Conservation (phyloP, 169 alveolate species). For the Fabrea salina region DNA sequence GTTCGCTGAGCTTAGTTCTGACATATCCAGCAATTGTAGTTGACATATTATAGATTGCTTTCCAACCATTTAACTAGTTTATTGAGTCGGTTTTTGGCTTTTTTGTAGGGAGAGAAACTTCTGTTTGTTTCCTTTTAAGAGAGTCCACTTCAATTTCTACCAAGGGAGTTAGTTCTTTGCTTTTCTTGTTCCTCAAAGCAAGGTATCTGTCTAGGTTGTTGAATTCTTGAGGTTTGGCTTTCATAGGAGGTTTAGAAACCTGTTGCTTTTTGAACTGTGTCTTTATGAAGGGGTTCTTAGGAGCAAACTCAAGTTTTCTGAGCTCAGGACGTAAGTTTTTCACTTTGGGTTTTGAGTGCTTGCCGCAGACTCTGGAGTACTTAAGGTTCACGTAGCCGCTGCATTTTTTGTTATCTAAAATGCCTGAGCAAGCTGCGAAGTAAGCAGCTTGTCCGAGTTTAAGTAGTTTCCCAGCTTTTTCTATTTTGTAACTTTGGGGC, state of each 20-base stretch:
- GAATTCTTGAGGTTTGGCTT: slow-evolving; percentile 8
- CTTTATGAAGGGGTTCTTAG: too few relatives aligned
- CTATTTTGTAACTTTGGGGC: not conserved
- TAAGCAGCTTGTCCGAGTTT: not conserved
- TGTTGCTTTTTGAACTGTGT: too few relatives aligned
- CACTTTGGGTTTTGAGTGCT: slow-evolving; percentile 8
- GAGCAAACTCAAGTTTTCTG: not conserved
- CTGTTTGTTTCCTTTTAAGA: too few relatives aligned
- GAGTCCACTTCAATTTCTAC: slow-evolving; percentile 21
- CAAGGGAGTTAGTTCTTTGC: not conserved
- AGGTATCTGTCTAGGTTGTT: not conserved
- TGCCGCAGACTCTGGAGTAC: not conserved
- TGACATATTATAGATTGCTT: too few relatives aligned
- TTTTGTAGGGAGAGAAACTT: too few relatives aligned
- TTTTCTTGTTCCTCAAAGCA: not conserved
- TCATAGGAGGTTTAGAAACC: not conserved
- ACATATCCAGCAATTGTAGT: too few relatives aligned
- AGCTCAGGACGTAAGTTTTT: slow-evolving; percentile 4
- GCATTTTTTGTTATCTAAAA: not conserved
- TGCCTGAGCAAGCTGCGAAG: not conserved
- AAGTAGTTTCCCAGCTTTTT: not conserved
- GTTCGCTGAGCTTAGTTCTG: too few relatives aligned
- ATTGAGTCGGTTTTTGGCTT: too few relatives aligned
- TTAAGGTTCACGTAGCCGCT: not conserved
- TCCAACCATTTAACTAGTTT: too few relatives aligned